phyloP scores from a whole-genome alignment of 805 yeast species.

The Metschnikowia santaceciliae region DNA sequence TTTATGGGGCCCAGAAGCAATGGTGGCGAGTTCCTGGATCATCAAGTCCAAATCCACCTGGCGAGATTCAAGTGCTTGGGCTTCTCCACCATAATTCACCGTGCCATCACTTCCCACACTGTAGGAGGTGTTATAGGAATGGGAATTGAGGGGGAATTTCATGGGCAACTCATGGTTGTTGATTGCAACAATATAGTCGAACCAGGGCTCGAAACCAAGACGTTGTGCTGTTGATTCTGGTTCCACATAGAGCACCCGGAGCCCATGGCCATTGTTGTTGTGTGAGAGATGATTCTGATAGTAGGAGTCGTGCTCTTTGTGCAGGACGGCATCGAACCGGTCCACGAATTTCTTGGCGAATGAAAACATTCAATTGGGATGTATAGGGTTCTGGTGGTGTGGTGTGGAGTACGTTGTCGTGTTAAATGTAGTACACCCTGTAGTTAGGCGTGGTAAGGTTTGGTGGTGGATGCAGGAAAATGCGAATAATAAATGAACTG shows the following conservation, averaged over 20 bases:
- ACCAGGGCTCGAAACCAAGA: slow-evolving; percentile 67
- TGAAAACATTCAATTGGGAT: slow-evolving; percentile 31
- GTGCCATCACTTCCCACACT: slow-evolving; percentile 40
- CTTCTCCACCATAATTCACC: slow-evolving; percentile 32
- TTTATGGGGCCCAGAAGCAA: slow-evolving; percentile 29
- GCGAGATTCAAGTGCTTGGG: slow-evolving; percentile 33
- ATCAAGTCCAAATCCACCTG: slow-evolving; percentile 41
- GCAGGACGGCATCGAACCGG: slow-evolving; percentile 30
- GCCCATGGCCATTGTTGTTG: slow-evolving; percentile 40
- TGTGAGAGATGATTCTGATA: slow-evolving; percentile 28
- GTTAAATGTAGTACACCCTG: no score
- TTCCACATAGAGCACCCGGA: slow-evolving; percentile 34
- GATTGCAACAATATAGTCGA: slow-evolving; percentile 79
- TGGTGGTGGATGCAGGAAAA: no score
- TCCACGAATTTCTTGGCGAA: slow-evolving; percentile 43
- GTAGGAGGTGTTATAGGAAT: slow-evolving; percentile 20
- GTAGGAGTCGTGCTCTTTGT: slow-evolving; percentile 27
- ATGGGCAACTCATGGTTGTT: slow-evolving; percentile 63
- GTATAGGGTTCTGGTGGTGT: not conserved
- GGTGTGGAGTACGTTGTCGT: no score
- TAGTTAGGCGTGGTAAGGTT: no score
- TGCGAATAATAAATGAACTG: no score
- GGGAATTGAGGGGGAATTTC: slow-evolving; percentile 28
- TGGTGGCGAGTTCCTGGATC: slow-evolving; percentile 38
- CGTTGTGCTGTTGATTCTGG: slow-evolving; percentile 36